Evolutionary conservation across 768 basidiomycete species (phyloP), one percentile per base, ranked within the genome.

Genomic region (Tulasnella sp.): DNA sequence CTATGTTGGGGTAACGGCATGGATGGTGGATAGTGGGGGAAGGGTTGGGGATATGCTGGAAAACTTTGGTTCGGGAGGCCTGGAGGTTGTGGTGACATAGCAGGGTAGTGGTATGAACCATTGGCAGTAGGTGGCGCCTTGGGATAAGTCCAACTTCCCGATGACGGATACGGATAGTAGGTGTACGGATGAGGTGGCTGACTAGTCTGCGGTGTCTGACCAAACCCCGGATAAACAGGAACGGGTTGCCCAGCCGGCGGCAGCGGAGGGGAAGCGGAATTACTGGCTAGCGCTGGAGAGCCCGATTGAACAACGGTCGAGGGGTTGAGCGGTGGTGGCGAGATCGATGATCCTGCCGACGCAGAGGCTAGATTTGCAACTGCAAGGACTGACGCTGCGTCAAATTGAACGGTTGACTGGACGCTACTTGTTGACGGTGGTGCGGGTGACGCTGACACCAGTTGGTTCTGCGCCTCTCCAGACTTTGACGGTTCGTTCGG

Each of bases 281-380:
- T 19, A 31, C 58, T 64, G 29, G 58, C 42, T 8, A 8, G n/a
- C 11, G 29, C 11, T 12, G 25, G 68, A 70, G n/a, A 11, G 68
- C n/a, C n/a, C 12, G 36, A 19, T 0, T 31, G 68, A 2, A 8
- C 15, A 1, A 12, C 19, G 2, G 49, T n/a, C 36, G 73, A 74
- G 0, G 38, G 6, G 19, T 19, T 31, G 12, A 36, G 54, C 1
- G 73, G 54, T n/a, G 73, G 37, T 12, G 73, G 52, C 15, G 36
- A 52, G n/a, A 25, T 19, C 19, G 73, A 34, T 3, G 73, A 45
- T 34, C 45, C 45, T 17, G 72, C 45, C 6, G 72, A 74, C 15
- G 54, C 73, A 37, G 73, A 54, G 5, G 73, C 73, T 9, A 74
- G 73, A 25, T 54, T 74, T 14, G 73, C 73, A 2, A 67, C 36